Evolutionary conservation across 2,329 filamentous ascomycete species (phyloP).

Genomic region (Alternaria triticimaculans): DNA sequence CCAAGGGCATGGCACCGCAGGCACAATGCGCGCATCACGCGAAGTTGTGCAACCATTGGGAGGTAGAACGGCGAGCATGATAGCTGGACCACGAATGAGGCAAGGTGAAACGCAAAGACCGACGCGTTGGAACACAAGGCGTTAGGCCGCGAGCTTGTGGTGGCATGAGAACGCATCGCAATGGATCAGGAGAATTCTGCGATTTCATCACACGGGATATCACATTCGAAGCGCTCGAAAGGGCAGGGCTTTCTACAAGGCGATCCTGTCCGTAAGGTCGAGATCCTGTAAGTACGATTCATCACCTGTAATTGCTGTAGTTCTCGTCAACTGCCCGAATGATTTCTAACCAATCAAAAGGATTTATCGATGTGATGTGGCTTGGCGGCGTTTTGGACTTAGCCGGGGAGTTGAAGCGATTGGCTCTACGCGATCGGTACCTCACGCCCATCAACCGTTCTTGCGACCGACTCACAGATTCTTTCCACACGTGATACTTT

Average conservation of each 20-base stretch:
- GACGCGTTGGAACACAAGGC: slow-evolving; percentile 28
- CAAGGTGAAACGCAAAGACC: slow-evolving; percentile 29
- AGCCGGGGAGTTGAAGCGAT: slow-evolving; percentile 23
- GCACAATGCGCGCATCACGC: too few relatives aligned
- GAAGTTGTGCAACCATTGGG: slow-evolving; percentile 23
- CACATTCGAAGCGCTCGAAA: background rate
- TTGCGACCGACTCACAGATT: slow-evolving; percentile 25
- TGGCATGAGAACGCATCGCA: slow-evolving; percentile 6
- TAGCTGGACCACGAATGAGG: slow-evolving; percentile 18
- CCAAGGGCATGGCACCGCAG: background rate
- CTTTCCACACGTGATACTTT: slow-evolving; percentile 21
- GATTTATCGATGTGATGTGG: background rate
- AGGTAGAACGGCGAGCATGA: slow-evolving; percentile 19
- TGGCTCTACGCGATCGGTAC: slow-evolving; percentile 18
- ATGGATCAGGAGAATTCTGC: background rate
- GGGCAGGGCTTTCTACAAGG: slow-evolving; percentile 17
- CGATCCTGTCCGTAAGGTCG: background rate
- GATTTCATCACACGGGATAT: background rate
- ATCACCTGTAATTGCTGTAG: slow-evolving; percentile 13
- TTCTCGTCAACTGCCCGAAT: slow-evolving; percentile 1
- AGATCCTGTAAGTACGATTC: slow-evolving; percentile 13
- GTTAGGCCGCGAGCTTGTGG: slow-evolving; percentile 15
- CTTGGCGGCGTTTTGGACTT: slow-evolving; percentile 27
- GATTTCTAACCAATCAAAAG: slow-evolving; percentile 24
- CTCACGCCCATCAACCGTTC: slow-evolving; percentile 28